Base-by-base conservation (phyloP, 495 filamentous ascomycete genomes). In the Oleoguttula mirabilis region DNA sequence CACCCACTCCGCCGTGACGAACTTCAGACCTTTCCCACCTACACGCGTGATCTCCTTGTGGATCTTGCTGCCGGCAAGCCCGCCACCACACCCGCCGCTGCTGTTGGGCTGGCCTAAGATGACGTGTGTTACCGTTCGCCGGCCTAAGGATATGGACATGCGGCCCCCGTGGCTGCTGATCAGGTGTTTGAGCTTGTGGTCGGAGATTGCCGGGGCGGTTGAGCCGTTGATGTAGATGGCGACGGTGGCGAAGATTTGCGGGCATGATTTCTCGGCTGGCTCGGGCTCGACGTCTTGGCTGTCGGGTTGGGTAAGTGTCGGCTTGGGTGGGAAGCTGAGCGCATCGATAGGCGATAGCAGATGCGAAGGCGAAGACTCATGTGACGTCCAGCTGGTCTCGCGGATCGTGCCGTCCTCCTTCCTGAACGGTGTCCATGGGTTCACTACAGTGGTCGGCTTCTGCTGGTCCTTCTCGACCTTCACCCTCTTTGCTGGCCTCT, bases 181-280 rank as follows among this genome's bases (percentile, higher is more conserved):
- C 21, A 93, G 65, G 27, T 74, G 76, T 62, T 90, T 93, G 34
- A 96, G 71, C 54, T 73, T 77, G 58, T 93, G 83, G 63, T 98
- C 88, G 0, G 82, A 87, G 33, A 98, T 72, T 11, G 72, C 54
- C 4, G 88, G 84, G 39, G 77, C 65, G 1, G 85, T 94, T 39
- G 81, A 82, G 39, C 87, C 88, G 62, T 94, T 94, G 63, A 96
- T 72, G 63, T 90, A 90, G 58, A 96, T 70, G 17, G 69, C 72
- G 20, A 83, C 64, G 14, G 72, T 70, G 35, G 69, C 54, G 58
- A 94, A 84, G 41, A 93, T 71, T 41, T 59, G 66, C 17, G 48
- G 30, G 21, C 25, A 17, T 36, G 27, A 23, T 16, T 21, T 27
- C 10, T 30, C 14, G 24, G 36, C 20, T 10, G 24, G 10, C 8